Conservation (phyloP, 202 grass and related monocot species). For the Bolboschoenoplectus hybrid region DNA sequence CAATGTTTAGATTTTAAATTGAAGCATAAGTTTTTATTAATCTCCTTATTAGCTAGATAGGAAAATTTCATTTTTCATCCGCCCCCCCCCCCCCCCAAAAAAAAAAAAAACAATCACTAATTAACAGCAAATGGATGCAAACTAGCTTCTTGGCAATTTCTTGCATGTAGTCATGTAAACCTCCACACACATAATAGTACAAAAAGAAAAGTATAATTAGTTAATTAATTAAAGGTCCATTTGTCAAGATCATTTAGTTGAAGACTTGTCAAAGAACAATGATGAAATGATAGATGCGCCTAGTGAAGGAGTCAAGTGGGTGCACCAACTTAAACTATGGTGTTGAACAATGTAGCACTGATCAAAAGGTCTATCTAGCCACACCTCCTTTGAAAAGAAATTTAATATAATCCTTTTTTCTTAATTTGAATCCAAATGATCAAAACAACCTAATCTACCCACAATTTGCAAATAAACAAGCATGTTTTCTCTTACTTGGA, state of each 20-base stretch:
- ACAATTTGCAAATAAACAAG: conserved; percentile 38
- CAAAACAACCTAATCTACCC: conserved; percentile 81
- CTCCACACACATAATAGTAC: background rate
- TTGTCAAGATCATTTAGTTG: conserved; percentile 22
- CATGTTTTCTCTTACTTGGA: background rate
- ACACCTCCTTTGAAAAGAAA: conserved; percentile 21
- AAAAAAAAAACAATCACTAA: background rate
- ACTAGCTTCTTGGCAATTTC: background rate
- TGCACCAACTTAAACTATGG: conserved; percentile 68
- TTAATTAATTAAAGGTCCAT: background rate
- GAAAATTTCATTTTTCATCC: background rate
- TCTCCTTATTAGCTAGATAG: background rate
- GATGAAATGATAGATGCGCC: background rate
- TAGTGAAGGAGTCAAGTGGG: conserved; percentile 61
- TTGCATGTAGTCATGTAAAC: background rate
- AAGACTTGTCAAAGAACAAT: conserved; percentile 15
- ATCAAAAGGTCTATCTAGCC: background rate
- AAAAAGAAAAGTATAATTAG: background rate
- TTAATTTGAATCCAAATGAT: conserved; percentile 37
- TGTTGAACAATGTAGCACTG: conserved; percentile 47
- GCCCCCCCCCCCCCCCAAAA: too few relatives aligned
- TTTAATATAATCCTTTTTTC: background rate
- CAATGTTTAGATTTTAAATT: background rate
- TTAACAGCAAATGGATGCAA: background rate
- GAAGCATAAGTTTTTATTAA: too few relatives aligned